phyloP scores from a whole-genome alignment of 2,329 filamentous ascomycete genomes.

The Fusarium sp. region DNA sequence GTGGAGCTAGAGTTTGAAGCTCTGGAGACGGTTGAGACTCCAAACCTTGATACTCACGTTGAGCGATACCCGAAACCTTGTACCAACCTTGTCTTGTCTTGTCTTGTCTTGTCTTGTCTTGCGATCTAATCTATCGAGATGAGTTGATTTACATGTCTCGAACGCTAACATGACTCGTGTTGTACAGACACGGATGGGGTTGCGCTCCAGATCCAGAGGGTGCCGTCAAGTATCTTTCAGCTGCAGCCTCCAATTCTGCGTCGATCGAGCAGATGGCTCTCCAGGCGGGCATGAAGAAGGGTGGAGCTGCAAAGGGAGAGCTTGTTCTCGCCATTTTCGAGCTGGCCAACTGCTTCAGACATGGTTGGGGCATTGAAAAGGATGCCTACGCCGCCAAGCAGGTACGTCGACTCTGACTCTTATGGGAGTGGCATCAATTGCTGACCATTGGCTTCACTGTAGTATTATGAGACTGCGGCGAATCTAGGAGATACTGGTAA shows the following conservation, averaged over 20 bases:
- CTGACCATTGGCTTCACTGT: conserved; percentile 33
- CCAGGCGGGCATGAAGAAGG: conserved; percentile 87
- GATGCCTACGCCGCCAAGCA: conserved; percentile 86
- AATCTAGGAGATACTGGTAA: conserved; percentile 89
- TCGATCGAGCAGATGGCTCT: conserved; percentile 86
- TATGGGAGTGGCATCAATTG: background rate
- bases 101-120: background rate
- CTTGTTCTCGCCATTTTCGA: conserved; percentile 96
- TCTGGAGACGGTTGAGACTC: conserved; percentile 6
- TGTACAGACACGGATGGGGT: conserved; percentile 87
- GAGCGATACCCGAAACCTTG: background rate
- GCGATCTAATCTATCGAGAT: background rate
- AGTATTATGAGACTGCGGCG: conserved; percentile 98
- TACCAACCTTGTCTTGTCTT: background rate
- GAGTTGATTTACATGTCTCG: background rate
- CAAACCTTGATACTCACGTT: conserved; percentile 6
- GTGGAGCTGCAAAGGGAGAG: conserved; percentile 94
- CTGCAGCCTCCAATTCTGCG: conserved; percentile 90
- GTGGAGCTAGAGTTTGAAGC: conserved; percentile 9
- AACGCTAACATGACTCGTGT: conserved; percentile 28
- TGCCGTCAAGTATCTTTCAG: conserved; percentile 85
- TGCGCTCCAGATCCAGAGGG: conserved; percentile 75
- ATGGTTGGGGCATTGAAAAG: conserved; percentile 91
- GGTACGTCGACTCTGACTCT: conserved; percentile 50
- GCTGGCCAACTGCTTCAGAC: conserved; percentile 88